Conservation (phyloP, 257 asterid species). For the Gentiana straminea region DNA sequence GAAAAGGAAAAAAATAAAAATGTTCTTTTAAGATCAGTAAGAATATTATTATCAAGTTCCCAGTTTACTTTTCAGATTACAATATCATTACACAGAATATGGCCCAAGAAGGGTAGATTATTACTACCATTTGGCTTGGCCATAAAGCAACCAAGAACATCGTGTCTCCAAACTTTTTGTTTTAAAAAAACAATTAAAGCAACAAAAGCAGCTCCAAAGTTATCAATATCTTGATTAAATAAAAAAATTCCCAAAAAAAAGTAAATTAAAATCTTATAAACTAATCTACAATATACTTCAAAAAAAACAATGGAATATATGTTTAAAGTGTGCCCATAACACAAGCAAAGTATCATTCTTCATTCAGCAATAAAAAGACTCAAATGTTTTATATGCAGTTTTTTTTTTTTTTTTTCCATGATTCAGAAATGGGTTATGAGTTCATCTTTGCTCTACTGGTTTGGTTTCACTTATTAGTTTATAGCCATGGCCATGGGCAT, state of each 20-base stretch:
- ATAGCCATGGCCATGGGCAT: conserved; percentile 22
- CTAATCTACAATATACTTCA: conserved; percentile 34
- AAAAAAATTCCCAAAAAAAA: conserved; percentile 18
- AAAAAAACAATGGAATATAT: conserved; percentile 12
- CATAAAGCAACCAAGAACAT: too few species aligned
- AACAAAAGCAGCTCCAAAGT: conserved; percentile 24
- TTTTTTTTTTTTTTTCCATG: background rate
- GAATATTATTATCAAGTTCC: too few species aligned
- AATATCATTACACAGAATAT: too few species aligned
- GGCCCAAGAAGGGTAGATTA: too few species aligned
- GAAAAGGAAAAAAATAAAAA: too few species aligned
- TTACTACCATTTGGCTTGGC: too few species aligned
- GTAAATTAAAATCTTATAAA: conserved; percentile 13
- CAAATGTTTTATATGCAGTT: background rate
- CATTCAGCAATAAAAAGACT: background rate
- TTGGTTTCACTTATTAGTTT: conserved; percentile 14
- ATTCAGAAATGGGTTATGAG: conserved; percentile 21
- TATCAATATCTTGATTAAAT: conserved; percentile 26
- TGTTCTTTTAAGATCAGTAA: too few species aligned
- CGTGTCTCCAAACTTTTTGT: background rate
- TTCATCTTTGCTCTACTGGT: conserved; percentile 14
- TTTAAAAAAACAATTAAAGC: conserved; percentile 32
- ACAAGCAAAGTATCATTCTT: conserved; percentile 66
- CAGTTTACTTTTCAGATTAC: too few species aligned
- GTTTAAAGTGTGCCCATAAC: conserved; percentile 9